These are phyloP conservation scores for Cladobotryum protrusum DNA, from an alignment of 2,329 filamentous ascomycete species.

Conservation along the genomic window DNA sequence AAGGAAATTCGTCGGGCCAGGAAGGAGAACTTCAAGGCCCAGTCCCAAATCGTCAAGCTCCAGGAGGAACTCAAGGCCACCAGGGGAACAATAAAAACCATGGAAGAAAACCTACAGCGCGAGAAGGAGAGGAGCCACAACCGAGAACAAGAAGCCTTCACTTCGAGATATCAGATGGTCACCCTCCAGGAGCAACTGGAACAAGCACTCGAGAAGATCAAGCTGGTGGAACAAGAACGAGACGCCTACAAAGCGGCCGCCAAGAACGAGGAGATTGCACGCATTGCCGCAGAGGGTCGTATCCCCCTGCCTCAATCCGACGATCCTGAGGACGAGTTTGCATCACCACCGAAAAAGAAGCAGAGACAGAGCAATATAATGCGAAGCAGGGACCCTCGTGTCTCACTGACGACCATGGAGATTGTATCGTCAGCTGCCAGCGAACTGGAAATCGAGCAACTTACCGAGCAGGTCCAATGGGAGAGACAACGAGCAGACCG, in stretches of 20 bases:
- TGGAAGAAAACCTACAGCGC: slow-evolving; percentile 53
- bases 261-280: slow-evolving; percentile 66
- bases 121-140: slow-evolving; percentile 57
- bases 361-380: slow-evolving; percentile 15
- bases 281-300: slow-evolving; percentile 64
- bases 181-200: slow-evolving; percentile 61
- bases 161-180: slow-evolving; percentile 59
- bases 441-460: slow-evolving; percentile 54
- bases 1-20: slow-evolving; percentile 64
- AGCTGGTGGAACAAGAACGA: slow-evolving; percentile 64
- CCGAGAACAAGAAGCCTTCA: slow-evolving; percentile 64
- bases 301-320: slow-evolving; percentile 55
- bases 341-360: slow-evolving; percentile 49
- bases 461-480: slow-evolving; percentile 48
- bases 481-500: slow-evolving; percentile 59
- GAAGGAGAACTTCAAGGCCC: slow-evolving; percentile 71
- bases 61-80: slow-evolving; percentile 66
- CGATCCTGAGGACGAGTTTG: slow-evolving; percentile 55
- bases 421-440: slow-evolving; percentile 49
- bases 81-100: slow-evolving; percentile 46
- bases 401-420: slow-evolving; percentile 43
- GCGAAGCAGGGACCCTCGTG: slow-evolving; percentile 31
- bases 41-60: slow-evolving; percentile 62
- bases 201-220: slow-evolving; percentile 55
- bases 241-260: slow-evolving; percentile 67